Conservation (phyloP, 1,284 basidiomycete genomes). For the Heterobasidion annosum region DNA sequence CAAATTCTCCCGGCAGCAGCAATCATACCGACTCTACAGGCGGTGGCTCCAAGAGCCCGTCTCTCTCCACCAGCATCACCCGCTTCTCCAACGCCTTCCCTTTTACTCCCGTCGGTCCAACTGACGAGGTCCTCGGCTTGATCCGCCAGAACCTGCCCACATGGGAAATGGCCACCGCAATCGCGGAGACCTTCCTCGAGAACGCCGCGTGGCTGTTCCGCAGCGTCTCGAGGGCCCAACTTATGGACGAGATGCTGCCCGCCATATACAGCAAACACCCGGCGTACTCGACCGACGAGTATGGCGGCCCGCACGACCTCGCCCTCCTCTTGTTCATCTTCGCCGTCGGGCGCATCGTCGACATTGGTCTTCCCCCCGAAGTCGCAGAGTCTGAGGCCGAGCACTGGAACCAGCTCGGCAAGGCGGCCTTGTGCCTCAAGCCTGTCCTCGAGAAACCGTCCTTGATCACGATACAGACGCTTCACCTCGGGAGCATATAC, state of each 20-base stretch:
- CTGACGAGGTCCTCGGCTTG: conserved; percentile 33
- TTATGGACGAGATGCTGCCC: conserved; percentile 45
- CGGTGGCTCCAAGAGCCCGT: conserved; percentile 23
- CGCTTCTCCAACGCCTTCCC: conserved; percentile 57
- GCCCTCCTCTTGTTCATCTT: conserved; percentile 15
- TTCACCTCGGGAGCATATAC: conserved; percentile 17
- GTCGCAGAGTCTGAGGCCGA: conserved; percentile 15
- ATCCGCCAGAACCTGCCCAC: conserved; percentile 39
- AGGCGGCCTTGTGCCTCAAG: conserved; percentile 25
- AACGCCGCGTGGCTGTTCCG: conserved; percentile 53
- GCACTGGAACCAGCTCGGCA: conserved; percentile 18
- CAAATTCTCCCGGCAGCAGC: conserved; percentile 16
- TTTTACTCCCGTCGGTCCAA: conserved; percentile 49
- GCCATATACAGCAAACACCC: conserved; percentile 13
- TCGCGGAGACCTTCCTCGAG: conserved; percentile 44
- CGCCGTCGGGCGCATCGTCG: conserved; percentile 13
- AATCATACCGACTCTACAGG: conserved; percentile 18
- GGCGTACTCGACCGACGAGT: background rate
- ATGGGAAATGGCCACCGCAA: conserved; percentile 32
- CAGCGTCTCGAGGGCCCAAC: conserved; percentile 37
- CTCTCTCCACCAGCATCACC: conserved; percentile 29
- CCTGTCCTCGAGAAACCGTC: conserved; percentile 26
- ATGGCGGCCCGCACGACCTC: conserved; percentile 10
- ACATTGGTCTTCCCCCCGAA: conserved; percentile 10
- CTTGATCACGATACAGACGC: conserved; percentile 22